These are phyloP conservation scores for Blepharisma stoltei DNA, from an alignment of 73 alveolate genomes.

Conservation along the genomic window DNA sequence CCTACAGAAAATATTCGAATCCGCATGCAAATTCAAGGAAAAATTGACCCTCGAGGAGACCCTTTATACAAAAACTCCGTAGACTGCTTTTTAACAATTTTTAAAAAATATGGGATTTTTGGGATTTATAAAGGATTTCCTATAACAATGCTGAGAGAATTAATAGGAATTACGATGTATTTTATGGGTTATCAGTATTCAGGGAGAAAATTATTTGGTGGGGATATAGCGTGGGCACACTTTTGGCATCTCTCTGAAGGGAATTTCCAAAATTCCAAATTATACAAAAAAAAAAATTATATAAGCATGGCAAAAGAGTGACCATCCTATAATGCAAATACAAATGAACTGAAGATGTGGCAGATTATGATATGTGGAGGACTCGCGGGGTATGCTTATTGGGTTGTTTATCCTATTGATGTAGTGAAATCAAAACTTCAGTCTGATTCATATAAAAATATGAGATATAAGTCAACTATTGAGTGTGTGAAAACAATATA, in stretches of 20 bases:
- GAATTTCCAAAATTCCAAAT: too few species aligned
- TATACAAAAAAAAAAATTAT: too few species aligned
- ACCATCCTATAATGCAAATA: neutral
- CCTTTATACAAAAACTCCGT: neutral
- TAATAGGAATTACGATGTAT: constrained; percentile 8
- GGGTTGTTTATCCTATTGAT: constrained; percentile 5
- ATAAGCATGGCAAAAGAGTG: too few species aligned
- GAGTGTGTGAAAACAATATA: neutral
- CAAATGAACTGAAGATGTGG: neutral
- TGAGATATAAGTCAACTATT: neutral
- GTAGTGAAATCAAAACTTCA: neutral
- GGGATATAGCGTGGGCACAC: too few species aligned
- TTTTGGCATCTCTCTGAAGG: too few species aligned
- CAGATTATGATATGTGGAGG: neutral
- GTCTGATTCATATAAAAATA: constrained; percentile 2
- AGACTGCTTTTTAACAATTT: neutral
- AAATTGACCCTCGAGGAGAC: neutral
- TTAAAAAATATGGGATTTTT: neutral
- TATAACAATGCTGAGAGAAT: neutral
- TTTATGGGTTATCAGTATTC: neutral
- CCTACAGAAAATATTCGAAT: constrained; percentile 7
- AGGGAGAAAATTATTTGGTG: neutral
- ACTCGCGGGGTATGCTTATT: constrained; percentile 6
- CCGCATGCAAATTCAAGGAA: neutral
- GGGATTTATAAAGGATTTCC: constrained; percentile 19